These are phyloP conservation scores for Amanita rimosa DNA, from an alignment of 768 basidiomycete genomes.

Conservation along the genomic window DNA sequence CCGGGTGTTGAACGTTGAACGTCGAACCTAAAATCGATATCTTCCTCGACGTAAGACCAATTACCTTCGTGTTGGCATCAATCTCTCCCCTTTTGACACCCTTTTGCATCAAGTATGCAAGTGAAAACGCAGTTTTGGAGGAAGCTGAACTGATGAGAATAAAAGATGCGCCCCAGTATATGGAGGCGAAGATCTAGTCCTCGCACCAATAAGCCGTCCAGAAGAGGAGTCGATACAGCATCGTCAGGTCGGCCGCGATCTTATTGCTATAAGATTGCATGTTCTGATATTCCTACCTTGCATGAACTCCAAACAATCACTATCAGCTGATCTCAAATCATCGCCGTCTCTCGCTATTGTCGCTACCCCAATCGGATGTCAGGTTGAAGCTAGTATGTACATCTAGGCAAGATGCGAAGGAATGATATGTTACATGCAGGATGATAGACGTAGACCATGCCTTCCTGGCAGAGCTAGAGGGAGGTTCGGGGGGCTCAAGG, in stretches of 20 bases:
- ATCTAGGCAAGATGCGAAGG: no score
- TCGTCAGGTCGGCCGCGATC: constrained; percentile 57
- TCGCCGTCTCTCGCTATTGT: no score
- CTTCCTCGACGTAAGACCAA: constrained; percentile 50
- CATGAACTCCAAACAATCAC: no score
- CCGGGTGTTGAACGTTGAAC: constrained; percentile 42
- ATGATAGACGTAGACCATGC: no score
- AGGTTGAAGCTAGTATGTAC: no score
- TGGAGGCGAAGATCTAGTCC: constrained; percentile 47
- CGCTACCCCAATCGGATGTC: no score
- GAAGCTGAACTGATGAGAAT: constrained; percentile 62
- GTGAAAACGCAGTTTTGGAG: constrained; percentile 61
- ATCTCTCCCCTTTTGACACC: constrained; percentile 23
- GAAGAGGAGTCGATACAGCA: constrained; percentile 65
- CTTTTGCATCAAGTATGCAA: constrained; percentile 48
- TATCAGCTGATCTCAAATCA: no score
- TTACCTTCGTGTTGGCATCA: constrained; percentile 20
- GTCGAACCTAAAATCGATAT: constrained; percentile 46
- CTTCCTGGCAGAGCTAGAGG: no score
- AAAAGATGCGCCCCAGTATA: constrained; percentile 34
- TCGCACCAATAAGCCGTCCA: constrained; percentile 73
- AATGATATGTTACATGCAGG: no score
- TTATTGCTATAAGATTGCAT: no score
- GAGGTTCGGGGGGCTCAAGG: no score
- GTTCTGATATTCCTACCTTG: no score